These are phyloP conservation scores for Arthroderma sp. DNA, from an alignment of 2,329 filamentous ascomycete species.

Conservation along the genomic window DNA sequence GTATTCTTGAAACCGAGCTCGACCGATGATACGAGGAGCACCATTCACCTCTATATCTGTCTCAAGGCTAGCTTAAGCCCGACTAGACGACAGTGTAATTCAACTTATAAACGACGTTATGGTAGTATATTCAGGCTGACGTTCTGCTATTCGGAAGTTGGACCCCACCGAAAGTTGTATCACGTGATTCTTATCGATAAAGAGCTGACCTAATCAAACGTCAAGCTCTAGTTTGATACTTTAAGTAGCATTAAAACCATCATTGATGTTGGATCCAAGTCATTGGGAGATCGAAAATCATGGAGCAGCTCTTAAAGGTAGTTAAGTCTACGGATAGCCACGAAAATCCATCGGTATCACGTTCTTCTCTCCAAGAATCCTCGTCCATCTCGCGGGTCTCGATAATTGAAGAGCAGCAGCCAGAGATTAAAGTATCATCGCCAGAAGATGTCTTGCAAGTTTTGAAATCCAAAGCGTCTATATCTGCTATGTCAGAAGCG, in stretches of 20 bases:
- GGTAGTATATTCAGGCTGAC: neutral
- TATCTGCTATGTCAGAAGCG: slow-evolving; percentile 21
- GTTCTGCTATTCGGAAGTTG: neutral
- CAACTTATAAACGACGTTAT: neutral
- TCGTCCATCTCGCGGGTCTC: neutral
- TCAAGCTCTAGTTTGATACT: too few species aligned
- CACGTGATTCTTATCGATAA: neutral
- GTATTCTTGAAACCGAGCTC: neutral
- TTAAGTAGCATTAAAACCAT: too few species aligned
- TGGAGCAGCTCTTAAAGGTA: slow-evolving; percentile 31
- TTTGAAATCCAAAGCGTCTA: slow-evolving; percentile 31
- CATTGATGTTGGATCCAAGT: too few species aligned
- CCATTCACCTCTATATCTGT: neutral
- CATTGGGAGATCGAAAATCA: slow-evolving; percentile 10
- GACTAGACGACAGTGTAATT: neutral
- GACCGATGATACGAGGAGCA: neutral
- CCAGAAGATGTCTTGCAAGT: slow-evolving; percentile 25
- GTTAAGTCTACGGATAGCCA: slow-evolving; percentile 25
- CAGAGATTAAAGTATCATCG: slow-evolving; percentile 8
- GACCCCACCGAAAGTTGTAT: neutral
- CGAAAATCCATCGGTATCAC: neutral
- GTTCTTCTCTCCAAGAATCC: neutral
- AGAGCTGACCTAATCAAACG: neutral
- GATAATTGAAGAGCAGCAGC: neutral
- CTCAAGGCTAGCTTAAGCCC: neutral